Conservation (phyloP, 1,284 basidiomycete species). For the Papiliotrema flavescens region DNA sequence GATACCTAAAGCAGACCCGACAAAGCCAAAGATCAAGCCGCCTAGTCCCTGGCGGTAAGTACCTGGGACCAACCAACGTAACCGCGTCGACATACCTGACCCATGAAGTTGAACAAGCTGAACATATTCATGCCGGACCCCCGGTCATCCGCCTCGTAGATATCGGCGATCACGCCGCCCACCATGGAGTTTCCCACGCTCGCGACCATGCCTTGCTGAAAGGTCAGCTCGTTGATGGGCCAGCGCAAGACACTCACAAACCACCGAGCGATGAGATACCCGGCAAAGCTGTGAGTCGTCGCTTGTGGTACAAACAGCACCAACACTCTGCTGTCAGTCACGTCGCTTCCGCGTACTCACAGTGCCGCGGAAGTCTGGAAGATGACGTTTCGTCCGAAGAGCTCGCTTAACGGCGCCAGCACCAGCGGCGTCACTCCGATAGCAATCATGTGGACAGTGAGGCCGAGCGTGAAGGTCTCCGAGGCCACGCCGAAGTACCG, state of each 20-base stretch:
- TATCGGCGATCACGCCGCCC: conserved; percentile 46
- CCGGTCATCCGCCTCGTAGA: conserved; percentile 39
- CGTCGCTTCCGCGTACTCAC: conserved; percentile 15
- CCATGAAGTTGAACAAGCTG: conserved; percentile 43
- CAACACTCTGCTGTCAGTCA: conserved; percentile 7
- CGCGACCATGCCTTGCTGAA: conserved; percentile 34
- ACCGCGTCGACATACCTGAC: conserved; percentile 29
- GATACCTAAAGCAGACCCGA: conserved; percentile 27
- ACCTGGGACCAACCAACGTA: neutral
- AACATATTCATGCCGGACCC: conserved; percentile 50
- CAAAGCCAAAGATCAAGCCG: conserved; percentile 26
- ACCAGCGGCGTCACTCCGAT: conserved; percentile 39
- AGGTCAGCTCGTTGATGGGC: neutral
- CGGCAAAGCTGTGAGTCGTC: conserved; percentile 32
- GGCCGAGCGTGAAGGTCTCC: conserved; percentile 20
- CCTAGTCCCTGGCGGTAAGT: conserved; percentile 16
- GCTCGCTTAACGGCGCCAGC: conserved; percentile 43
- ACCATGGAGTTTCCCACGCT: conserved; percentile 41
- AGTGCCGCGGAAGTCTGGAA: conserved; percentile 39
- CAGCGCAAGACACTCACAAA: conserved; percentile 21
- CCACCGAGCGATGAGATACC: conserved; percentile 40
- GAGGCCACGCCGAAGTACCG: conserved; percentile 27
- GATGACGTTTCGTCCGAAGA: conserved; percentile 37
- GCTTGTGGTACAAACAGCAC: conserved; percentile 47
- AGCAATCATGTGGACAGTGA: conserved; percentile 28